Base-by-base conservation (phyloP, 106 monocot species). In the Phalaenopsis aphrodite region DNA sequence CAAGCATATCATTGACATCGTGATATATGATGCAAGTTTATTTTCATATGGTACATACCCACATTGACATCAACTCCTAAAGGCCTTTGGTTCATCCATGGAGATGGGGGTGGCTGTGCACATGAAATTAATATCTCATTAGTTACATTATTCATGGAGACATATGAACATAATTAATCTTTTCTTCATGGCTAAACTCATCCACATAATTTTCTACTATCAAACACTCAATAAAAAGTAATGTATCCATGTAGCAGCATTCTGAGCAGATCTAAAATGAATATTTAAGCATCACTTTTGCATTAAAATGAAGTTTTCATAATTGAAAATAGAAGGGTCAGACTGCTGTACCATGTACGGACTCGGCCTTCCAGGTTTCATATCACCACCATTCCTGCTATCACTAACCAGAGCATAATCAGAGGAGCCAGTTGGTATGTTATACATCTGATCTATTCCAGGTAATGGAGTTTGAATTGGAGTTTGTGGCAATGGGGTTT, bases 41-140 rank as follows among this genome's bases (percentile, higher is more conserved):
- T 7, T 81, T 7, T 74, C 65, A 30, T 41, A 74, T 48, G 68
- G 47, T n/a, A 87, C 94, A 79, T 85, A 99, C 98, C 98, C n/a
- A 94, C 89, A 94, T 99, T 99, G 78, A 99, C 98, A 86, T 99
- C 98, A 85, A 99, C 98, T 56, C 98, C 98, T 14, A 99, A 75
- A 52, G 98, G 90, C n/a, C 93, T 86, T 81, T 90, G 91, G 78
- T 18, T 91, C 86, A 87, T 89, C 98, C 94, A 99, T 30, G 98
- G 91, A 74, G 98, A 99, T 78, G 98, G 98, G 24, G 94, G 86
- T 78, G 84, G 92, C 98, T 98, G 87, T 78, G 84, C 41, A 52
- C 82, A 23, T 46, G 38, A 56, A 56, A 9, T 2, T 24, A n/a
- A 48, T 7, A 76, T 8, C 76, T 76, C 49, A 48, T 30, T 49